Evolutionary conservation across 768 basidiomycete genomes (phyloP).

Genomic region (Phlebiopsis flavidoalba): DNA sequence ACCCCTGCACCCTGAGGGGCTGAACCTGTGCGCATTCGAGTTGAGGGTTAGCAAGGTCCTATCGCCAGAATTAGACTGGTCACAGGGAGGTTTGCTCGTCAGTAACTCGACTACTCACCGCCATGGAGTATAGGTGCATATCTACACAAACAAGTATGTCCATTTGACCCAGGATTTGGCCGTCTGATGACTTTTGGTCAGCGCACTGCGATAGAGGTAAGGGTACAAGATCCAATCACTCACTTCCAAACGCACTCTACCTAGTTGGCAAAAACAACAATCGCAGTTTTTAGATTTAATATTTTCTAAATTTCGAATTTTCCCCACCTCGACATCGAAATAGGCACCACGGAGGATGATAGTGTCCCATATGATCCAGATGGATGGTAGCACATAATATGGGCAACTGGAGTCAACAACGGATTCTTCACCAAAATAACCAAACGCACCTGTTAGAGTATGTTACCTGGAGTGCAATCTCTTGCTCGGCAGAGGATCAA

Average conservation of each 20-base stretch:
- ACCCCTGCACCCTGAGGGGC: background rate
- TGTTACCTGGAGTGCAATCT: background rate
- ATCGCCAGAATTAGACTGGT: background rate
- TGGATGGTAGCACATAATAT: background rate
- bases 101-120: background rate
- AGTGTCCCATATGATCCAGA: conserved; percentile 12
- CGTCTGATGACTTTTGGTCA: background rate
- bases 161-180: conserved; percentile 13
- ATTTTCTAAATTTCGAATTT: background rate
- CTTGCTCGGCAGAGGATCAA: background rate
- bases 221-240: background rate
- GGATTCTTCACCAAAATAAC: background rate
- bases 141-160: conserved; percentile 10
- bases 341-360: no score
- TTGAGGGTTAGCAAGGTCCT: background rate
- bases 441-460: background rate
- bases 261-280: background rate
- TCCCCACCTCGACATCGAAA: conserved; percentile 14
- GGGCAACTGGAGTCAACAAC: background rate
- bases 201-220: no score
- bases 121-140: conserved; percentile 9
- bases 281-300: background rate
- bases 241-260: conserved; percentile 8
- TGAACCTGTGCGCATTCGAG: background rate
- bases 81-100: background rate